Conservation (phyloP, 2,329 filamentous ascomycete species). For the Zarea fungicola region DNA sequence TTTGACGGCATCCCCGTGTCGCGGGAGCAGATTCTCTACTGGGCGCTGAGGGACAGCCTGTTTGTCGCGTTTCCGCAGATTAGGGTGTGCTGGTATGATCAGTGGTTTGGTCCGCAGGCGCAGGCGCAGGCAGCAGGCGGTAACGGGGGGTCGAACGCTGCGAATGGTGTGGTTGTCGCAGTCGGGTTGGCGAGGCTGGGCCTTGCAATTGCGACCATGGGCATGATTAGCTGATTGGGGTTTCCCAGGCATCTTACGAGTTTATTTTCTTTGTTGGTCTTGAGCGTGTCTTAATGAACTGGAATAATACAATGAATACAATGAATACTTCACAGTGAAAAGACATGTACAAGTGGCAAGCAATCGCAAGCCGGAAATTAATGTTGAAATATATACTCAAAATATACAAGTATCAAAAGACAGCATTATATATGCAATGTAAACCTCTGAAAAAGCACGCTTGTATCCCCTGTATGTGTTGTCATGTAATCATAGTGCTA, state of each 20-base stretch:
- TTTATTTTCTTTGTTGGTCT: too few relatives aligned
- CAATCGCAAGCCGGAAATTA: not conserved
- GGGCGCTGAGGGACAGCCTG: not conserved
- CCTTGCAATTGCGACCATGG: not conserved
- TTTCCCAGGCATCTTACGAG: too few relatives aligned
- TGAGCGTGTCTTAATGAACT: too few relatives aligned
- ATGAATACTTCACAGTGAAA: too few relatives aligned
- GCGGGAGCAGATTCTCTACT: not conserved
- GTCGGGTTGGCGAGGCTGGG: not conserved
- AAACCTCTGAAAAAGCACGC: not conserved
- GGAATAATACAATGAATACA: too few relatives aligned
- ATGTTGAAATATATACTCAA: slow-evolving; percentile 1
- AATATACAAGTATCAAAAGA: not conserved
- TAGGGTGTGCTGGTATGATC: not conserved
- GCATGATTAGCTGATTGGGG: not conserved
- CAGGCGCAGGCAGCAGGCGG: not conserved
- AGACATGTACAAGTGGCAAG: too few relatives aligned
- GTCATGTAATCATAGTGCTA: not conserved
- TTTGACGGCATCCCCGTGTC: not conserved
- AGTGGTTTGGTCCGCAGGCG: not conserved
- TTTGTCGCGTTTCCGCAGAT: not conserved
- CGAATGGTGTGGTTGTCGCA: not conserved
- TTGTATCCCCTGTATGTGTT: not conserved
- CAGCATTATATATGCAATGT: not conserved
- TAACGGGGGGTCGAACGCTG: not conserved